Base-by-base conservation (phyloP, 169 alveolate genomes). In the Prorocentrum cordatum region DNA sequence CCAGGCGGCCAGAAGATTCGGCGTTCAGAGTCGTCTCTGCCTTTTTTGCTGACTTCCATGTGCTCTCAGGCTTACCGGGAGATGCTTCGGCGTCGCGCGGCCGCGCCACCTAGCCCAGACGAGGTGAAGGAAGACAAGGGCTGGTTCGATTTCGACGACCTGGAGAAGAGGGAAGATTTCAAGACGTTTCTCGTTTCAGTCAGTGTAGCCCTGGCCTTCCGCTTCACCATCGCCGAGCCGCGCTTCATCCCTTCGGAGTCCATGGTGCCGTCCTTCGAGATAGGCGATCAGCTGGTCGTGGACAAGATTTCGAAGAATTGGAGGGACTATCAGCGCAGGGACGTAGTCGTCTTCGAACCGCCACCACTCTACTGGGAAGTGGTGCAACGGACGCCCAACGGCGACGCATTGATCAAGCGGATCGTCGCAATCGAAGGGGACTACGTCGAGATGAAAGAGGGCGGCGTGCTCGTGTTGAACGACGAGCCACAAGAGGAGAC, bases 251-350 rank as follows among this genome's bases (percentile, higher is more conserved):
- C 87, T 7, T 77, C 87, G 9, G 42, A 58, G n/a, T 77, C 87
- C 16, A 77, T 77, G 87, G 54, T 58, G 32, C 87, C 87, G 32
- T 58, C 54, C 75, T 77, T 77, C 32, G 87, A 77, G 36, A 77
- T 77, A 31, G 87, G 87, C 64, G 87, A 77, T 42, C 87, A 77
- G 87, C 87, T 77, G 62, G 59, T 73, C 0, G 87, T 77, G 2
- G 87, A 77, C 87, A 77, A 77, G 33, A n/a, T 77, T 45, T 77
- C 87, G 9, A 77, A 58, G 64, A 58, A 62, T n/a, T 77, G 87
- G 87, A 5, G 87, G 26, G 87, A 77, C 29, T 77, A 77, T 50
- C 75, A 77, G 20, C 67, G 87, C 32, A 77, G 87, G 31, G 87
- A 77, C 26, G 87, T 77, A 39, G 87, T 77, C 33, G 87, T 77